Conservation (phyloP, 163 green algal species). For the Chlorella variabilis region DNA sequence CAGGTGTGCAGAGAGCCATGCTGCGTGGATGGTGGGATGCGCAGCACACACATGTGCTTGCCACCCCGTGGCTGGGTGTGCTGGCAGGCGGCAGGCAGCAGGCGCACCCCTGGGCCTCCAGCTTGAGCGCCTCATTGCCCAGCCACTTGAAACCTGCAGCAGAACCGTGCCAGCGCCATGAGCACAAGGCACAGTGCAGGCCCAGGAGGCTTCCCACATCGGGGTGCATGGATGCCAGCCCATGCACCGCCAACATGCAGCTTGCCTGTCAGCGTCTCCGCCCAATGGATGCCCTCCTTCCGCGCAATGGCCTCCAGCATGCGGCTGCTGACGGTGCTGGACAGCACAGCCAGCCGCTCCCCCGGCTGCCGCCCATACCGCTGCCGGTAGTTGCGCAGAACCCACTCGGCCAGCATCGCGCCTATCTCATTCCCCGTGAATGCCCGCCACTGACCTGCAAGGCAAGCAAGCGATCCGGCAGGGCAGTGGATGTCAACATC, state of each 20-base stretch:
- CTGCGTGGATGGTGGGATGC: background rate
- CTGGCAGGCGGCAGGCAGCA: background rate
- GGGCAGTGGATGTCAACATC: no score
- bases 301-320: conserved; percentile 66
- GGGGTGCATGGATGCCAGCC: no score
- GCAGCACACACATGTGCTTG: no score
- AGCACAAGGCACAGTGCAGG: background rate
- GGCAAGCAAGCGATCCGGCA: no score
- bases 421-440: conserved; percentile 86
- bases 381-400: conserved; percentile 60
- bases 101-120: conserved; percentile 58
- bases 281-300: conserved; percentile 61
- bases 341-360: conserved; percentile 63
- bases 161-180: background rate
- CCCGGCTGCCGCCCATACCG: conserved; percentile 20
- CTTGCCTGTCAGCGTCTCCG: conserved; percentile 21
- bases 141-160: conserved; percentile 52
- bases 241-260: no score
- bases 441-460: conserved; percentile 49
- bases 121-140: conserved; percentile 47
- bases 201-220: no score
- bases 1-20: background rate
- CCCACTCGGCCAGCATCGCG: conserved; percentile 76
- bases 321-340: conserved; percentile 65
- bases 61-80: no score